Evolutionary conservation across 306 rosid genomes (phyloP), one percentile per base, ranked within the genome.

Genomic region (Pterocarpus macrocarpus): DNA sequence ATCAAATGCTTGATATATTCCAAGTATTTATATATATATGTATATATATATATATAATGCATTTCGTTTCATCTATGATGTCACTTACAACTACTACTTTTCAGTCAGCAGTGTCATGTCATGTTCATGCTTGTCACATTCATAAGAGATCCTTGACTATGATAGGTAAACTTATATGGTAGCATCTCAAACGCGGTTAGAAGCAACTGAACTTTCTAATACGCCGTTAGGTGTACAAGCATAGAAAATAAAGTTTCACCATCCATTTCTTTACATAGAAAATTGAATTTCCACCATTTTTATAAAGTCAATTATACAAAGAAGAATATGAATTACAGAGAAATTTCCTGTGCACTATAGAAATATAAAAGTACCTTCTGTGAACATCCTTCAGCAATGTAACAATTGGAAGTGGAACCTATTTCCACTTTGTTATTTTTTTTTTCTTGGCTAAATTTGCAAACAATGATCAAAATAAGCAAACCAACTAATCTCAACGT

Each of bases 141-240:
- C 81, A 65, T 69, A 68, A 62, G 41, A 83, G 41, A 83, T 81
- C 68, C 30, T 61, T 72, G 68, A 77, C 64, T 16, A 33, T 36
- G 53, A 65, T 83, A 70, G 53, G 44, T 74, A 71, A 85, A 52
- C 75, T n/a, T 56, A 17, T 65, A 44, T 36, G 75, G 58, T 71
- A 71, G 68, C 64, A 69, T 64, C 72, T 50, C 69, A 38, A 77
- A 76, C 32, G 11, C 62, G 57, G 63, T 63, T 69, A 84, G 86
- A 86, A 82, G 83, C 73, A 79, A 83, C 76, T 71, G 83, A 69
- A 30, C 65, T 85, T 77, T 84, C 86, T 15, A 75, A 72, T 5
- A 56, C 43, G 75, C 36, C 30, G 55, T 86, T 84, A 76, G 87
- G 87, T 91, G 88, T 82, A 90, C 89, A 94, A 69, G 77, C 77